Evolutionary conservation across 768 basidiomycete genomes (phyloP).

Genomic region (Lactarius sp.): DNA sequence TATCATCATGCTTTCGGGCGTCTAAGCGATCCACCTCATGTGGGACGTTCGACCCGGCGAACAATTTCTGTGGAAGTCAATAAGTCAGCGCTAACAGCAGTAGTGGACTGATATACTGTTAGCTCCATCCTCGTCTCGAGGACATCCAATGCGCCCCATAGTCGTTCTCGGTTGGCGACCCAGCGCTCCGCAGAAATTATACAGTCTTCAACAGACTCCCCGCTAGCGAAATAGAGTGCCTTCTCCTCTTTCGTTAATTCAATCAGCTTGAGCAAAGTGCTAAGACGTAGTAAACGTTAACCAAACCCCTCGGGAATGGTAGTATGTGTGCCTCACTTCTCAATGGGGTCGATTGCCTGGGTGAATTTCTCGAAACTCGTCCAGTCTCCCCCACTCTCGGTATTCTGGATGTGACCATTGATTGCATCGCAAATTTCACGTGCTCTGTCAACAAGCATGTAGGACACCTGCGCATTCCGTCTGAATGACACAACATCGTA

Average conservation of each 20-base stretch:
- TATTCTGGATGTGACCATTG: conserved; percentile 19
- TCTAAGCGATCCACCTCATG: neutral
- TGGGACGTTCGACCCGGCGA: neutral
- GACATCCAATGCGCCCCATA: conserved; percentile 1
- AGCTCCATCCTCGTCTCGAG: conserved; percentile 15
- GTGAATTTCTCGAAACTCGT: conserved; percentile 23
- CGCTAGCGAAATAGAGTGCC: conserved; percentile 2
- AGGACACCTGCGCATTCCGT: conserved; percentile 26
- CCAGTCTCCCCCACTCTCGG: conserved; percentile 20
- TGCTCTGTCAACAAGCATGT: conserved; percentile 23
- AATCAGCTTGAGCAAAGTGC: conserved; percentile 12
- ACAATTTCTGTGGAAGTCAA: neutral
- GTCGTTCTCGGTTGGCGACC: conserved; percentile 16
- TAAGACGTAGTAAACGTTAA: neutral
- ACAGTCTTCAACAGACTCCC: conserved; percentile 10
- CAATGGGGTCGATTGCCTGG: conserved; percentile 25
- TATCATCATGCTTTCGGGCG: neutral
- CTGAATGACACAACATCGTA: conserved; percentile 20
- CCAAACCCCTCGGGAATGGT: too few relatives aligned
- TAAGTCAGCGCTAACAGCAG: neutral
- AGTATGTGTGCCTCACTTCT: conserved; percentile 13
- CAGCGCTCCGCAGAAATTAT: conserved; percentile 9
- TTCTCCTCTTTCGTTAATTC: conserved; percentile 18
- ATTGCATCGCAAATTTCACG: conserved; percentile 25
- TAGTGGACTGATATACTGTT: neutral